These are phyloP conservation scores for Cladosporium halotolerans DNA, from an alignment of 2,329 filamentous ascomycete genomes.

Conservation along the genomic window DNA sequence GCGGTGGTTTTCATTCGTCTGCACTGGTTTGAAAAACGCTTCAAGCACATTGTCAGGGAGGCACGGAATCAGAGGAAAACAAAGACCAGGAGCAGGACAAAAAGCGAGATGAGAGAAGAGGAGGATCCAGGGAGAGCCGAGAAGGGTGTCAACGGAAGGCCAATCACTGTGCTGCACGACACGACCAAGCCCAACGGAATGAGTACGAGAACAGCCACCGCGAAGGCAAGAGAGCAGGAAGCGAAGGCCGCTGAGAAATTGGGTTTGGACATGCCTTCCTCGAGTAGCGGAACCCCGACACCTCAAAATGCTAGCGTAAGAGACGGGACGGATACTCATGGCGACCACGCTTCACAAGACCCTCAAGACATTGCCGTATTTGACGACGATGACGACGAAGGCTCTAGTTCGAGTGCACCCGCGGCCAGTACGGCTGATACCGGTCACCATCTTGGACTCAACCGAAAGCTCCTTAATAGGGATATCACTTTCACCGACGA, in stretches of 20 bases:
- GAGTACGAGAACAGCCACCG: constrained; percentile 42
- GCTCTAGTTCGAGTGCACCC: not conserved
- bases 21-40: constrained; percentile 97
- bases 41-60: constrained; percentile 74
- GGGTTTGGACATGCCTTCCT: constrained; percentile 27
- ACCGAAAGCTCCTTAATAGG: constrained; percentile 23
- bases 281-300: not conserved
- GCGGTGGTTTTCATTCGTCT: constrained; percentile 86
- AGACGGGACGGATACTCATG: not conserved
- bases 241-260: constrained; percentile 41
- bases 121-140: constrained; percentile 48
- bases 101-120: constrained; percentile 29
- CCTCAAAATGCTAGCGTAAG: constrained; percentile 7
- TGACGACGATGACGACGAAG: constrained; percentile 7
- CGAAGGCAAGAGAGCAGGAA: constrained; percentile 44
- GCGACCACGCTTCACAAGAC: not conserved
- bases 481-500: constrained; percentile 66
- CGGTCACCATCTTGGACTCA: constrained; percentile 22
- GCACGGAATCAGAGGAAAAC: constrained; percentile 60
- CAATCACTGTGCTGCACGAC: constrained; percentile 61
- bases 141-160: constrained; percentile 48
- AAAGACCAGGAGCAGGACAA: constrained; percentile 47
- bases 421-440: not conserved
- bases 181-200: constrained; percentile 42
- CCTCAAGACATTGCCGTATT: constrained; percentile 1